Conservation (phyloP, 2,329 filamentous ascomycete species). For the Cladorrhinum sp. region DNA sequence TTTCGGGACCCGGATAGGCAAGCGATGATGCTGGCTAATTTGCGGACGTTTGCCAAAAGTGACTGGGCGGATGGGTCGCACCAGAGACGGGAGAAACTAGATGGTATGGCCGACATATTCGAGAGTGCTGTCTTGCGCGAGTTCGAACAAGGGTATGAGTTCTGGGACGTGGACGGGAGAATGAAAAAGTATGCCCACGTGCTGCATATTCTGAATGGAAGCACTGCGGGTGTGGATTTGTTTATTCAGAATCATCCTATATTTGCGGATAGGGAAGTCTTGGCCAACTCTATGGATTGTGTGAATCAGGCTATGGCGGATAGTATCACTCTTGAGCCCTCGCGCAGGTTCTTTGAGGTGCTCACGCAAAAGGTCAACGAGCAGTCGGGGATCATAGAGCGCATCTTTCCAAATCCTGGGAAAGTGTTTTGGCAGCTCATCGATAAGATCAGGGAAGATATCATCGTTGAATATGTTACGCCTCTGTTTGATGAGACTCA, state of each 20-base stretch:
- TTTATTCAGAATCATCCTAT: slow-evolving; percentile 89
- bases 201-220: slow-evolving; percentile 76
- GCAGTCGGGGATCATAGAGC: slow-evolving; percentile 73
- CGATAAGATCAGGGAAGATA: slow-evolving; percentile 77
- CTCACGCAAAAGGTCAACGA: slow-evolving; percentile 76
- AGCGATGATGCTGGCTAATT: slow-evolving; percentile 80
- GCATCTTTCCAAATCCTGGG: slow-evolving; percentile 71
- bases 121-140: slow-evolving; percentile 87
- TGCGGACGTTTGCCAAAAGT: slow-evolving; percentile 73
- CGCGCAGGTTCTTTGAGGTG: slow-evolving; percentile 74
- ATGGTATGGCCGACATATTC: slow-evolving; percentile 75
- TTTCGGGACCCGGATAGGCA: slow-evolving; percentile 88
- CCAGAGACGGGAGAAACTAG: slow-evolving; percentile 68
- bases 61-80: slow-evolving; percentile 76
- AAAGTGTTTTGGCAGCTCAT: slow-evolving; percentile 75
- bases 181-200: slow-evolving; percentile 92
- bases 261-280: slow-evolving; percentile 67
- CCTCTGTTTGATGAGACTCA: slow-evolving; percentile 85
- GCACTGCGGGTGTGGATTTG: slow-evolving; percentile 71
- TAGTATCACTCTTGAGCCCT: slow-evolving; percentile 74
- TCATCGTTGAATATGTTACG: slow-evolving; percentile 83
- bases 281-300: slow-evolving; percentile 77
- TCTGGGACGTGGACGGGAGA: slow-evolving; percentile 79
- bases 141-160: slow-evolving; percentile 89
- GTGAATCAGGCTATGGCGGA: slow-evolving; percentile 65